phyloP scores from a whole-genome alignment of 1,284 basidiomycete genomes.

The Xerocomus cyaneibrunnescens region DNA sequence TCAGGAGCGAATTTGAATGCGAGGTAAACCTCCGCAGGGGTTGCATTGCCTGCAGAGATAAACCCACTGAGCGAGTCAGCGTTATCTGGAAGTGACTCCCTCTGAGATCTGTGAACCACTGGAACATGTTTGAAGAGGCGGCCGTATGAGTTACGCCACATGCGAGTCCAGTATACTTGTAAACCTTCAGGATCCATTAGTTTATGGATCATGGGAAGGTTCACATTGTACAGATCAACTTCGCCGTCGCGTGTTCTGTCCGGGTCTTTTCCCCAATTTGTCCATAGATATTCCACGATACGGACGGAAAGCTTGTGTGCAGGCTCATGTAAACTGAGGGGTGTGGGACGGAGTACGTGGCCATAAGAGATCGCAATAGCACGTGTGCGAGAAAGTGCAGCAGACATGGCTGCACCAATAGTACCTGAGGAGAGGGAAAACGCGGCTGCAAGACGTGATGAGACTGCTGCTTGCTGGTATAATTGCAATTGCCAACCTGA shows the following conservation, averaged over 20 bases:
- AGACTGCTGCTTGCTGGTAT: conserved; percentile 1
- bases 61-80: conserved; percentile 38
- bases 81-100: conserved; percentile 37
- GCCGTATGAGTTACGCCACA: conserved; percentile 78
- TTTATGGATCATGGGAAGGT: conserved; percentile 71
- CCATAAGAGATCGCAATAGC: conserved; percentile 86
- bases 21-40: conserved; percentile 42
- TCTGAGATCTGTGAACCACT: conserved; percentile 21
- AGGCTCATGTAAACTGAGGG: conserved; percentile 56
- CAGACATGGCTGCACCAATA: conserved; percentile 84
- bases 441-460: conserved; percentile 55
- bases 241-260: conserved; percentile 59
- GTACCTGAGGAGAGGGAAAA: conserved; percentile 89
- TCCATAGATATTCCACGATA: conserved; percentile 73
- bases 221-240: conserved; percentile 80
- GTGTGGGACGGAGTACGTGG: conserved; percentile 71
- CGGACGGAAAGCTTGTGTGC: conserved; percentile 67
- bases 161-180: conserved; percentile 68
- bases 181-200: conserved; percentile 57
- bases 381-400: conserved; percentile 67
- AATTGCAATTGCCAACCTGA: conserved; percentile 48
- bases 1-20: conserved; percentile 83
- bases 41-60: neutral
- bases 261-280: conserved; percentile 75
- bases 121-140: conserved; percentile 62